A percentile compares a stretch with the other conserved stretches of the same genome.
phyloP scores from a whole-genome alignment of 2,329 filamentous ascomycete species.

The Cladosporium sp. region DNA sequence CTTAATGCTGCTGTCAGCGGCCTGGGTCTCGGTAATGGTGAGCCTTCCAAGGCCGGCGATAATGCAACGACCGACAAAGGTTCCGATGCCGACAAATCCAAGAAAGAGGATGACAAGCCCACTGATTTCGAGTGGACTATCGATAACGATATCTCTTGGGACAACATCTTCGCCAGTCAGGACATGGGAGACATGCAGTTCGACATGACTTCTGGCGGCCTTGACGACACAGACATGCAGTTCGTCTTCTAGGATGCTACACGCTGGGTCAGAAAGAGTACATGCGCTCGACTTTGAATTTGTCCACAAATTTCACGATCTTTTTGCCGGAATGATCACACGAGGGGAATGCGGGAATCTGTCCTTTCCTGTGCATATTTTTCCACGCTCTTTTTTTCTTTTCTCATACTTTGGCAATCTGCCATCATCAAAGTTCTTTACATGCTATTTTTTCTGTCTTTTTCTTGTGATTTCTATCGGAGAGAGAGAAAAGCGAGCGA shows the following conservation, averaged over 20 bases:
- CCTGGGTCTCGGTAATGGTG: background rate
- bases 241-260: conserved; percentile 1
- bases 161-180: conserved; percentile 1
- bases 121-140: background rate
- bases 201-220: background rate
- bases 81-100: background rate
- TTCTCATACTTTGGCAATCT: too few species aligned
- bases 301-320: too few species aligned
- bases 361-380: too few species aligned
- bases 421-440: too few species aligned
- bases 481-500: too few species aligned
- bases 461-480: too few species aligned
- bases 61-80: background rate
- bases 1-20: conserved; percentile 9
- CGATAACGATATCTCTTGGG: conserved; percentile 1
- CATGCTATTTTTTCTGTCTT: too few species aligned
- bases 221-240: background rate
- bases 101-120: background rate
- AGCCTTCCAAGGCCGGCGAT: background rate
- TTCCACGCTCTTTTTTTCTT: too few species aligned
- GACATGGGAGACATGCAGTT: background rate
- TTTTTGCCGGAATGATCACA: too few species aligned
- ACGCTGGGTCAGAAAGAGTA: too few species aligned
- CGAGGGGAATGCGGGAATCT: too few species aligned
- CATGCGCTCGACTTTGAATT: too few species aligned